These are phyloP conservation scores for Chrysanthemum seticuspe DNA, from an alignment of 129 eudicot genomes.

Conservation along the genomic window DNA sequence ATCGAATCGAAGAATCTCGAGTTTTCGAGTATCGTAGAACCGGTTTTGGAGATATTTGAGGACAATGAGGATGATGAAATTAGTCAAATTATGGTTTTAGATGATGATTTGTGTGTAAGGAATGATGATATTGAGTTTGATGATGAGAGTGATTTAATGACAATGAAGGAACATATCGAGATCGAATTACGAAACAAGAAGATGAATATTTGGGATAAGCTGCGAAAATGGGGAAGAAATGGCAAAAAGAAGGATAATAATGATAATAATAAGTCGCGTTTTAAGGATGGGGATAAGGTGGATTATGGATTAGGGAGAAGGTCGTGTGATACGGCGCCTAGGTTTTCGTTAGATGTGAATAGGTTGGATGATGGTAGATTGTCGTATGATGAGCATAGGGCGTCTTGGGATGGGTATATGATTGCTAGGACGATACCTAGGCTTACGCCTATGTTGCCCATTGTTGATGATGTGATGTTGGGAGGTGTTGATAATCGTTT, in stretches of 20 bases:
- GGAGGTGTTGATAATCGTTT: slow-evolving; percentile 43
- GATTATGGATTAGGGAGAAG: slow-evolving; percentile 57
- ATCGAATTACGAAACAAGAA: slow-evolving; percentile 50
- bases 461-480: slow-evolving; percentile 60
- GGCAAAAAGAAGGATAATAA: slow-evolving; percentile 28
- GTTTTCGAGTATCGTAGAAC: slow-evolving; percentile 31
- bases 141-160: slow-evolving; percentile 49
- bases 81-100: slow-evolving; percentile 33
- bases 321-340: slow-evolving; percentile 68
- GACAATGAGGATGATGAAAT: slow-evolving; percentile 9
- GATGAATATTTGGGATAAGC: slow-evolving; percentile 47
- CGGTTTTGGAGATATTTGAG: slow-evolving; percentile 23
- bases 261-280: slow-evolving; percentile 21
- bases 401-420: slow-evolving; percentile 97
- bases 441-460: slow-evolving; percentile 74
- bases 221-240: slow-evolving; percentile 66
- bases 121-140: slow-evolving; percentile 19
- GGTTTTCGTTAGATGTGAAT: slow-evolving; percentile 65
- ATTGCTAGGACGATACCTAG: slow-evolving; percentile 77
- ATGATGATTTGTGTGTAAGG: slow-evolving; percentile 12
- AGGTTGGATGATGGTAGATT: slow-evolving; percentile 46
- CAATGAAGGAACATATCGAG: slow-evolving; percentile 87
- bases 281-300: slow-evolving; percentile 35
- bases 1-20: slow-evolving; percentile 69
- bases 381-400: slow-evolving; percentile 83